Conservation (phyloP, 2,329 filamentous ascomycete genomes). For the Aureobasidium sp. region DNA sequence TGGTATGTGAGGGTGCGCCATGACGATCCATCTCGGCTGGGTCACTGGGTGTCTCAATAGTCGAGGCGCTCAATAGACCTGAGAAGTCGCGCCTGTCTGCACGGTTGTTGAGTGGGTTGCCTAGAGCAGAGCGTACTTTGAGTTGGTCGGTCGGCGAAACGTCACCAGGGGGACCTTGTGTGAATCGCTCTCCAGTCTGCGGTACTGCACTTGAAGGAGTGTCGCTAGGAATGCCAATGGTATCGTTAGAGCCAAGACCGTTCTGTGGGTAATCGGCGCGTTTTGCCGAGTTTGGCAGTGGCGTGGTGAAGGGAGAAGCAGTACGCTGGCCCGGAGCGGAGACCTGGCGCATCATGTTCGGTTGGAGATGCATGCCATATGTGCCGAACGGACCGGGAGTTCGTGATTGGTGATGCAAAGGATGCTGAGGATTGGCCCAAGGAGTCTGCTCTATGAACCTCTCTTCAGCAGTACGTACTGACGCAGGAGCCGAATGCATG, state of each 20-base stretch:
- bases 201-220: slow-evolving; percentile 25
- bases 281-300: slow-evolving; percentile 20
- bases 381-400: slow-evolving; percentile 15
- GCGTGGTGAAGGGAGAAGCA: slow-evolving; percentile 24
- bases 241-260: slow-evolving; percentile 17
- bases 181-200: slow-evolving; percentile 21
- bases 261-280: slow-evolving; percentile 12
- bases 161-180: slow-evolving; percentile 13
- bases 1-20: background rate
- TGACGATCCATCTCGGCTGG: slow-evolving; percentile 3
- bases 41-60: slow-evolving; percentile 14
- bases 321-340: slow-evolving; percentile 11
- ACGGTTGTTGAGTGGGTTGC: background rate
- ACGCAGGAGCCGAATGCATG: slow-evolving; percentile 9
- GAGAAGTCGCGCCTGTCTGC: slow-evolving; percentile 15
- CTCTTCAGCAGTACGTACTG: slow-evolving; percentile 42
- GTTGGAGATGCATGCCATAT: slow-evolving; percentile 12
- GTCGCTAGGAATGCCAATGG: slow-evolving; percentile 20
- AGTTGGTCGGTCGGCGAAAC: slow-evolving; percentile 14
- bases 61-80: slow-evolving; percentile 15
- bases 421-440: slow-evolving; percentile 74
- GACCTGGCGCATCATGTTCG: slow-evolving; percentile 11
- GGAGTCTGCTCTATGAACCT: slow-evolving; percentile 83
- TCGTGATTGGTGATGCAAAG: slow-evolving; percentile 15
- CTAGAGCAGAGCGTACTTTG: slow-evolving; percentile 10